These are phyloP conservation scores for Leptographium flavum DNA, from an alignment of 2,329 filamentous ascomycete genomes.

Conservation along the genomic window DNA sequence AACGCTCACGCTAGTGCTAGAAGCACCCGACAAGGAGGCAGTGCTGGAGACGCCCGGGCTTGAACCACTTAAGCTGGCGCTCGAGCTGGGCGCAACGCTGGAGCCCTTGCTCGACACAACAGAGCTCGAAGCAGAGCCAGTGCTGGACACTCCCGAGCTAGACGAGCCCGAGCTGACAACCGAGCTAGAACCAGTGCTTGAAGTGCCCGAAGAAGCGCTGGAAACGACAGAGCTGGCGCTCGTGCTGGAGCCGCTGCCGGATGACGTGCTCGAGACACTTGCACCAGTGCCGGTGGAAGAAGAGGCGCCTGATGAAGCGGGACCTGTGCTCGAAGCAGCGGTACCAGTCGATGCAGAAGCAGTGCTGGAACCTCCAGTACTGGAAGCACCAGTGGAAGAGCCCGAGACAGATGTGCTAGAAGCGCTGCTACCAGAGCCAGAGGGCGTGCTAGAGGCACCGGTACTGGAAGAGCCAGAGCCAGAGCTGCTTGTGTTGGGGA, in stretches of 20 bases:
- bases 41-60: background rate
- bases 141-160: background rate
- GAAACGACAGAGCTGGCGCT: background rate
- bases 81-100: background rate
- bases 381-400: too few relatives aligned
- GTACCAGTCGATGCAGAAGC: too few relatives aligned
- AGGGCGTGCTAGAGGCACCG: background rate
- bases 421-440: background rate
- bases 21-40: background rate
- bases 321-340: background rate
- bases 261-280: background rate
- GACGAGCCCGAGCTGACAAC: too few relatives aligned
- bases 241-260: background rate
- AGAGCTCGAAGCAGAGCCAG: background rate
- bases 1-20: background rate
- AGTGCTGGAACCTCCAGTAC: too few relatives aligned
- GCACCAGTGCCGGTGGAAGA: too few relatives aligned
- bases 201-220: background rate
- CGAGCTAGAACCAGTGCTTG: background rate
- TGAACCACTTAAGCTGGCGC: background rate
- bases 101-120: background rate
- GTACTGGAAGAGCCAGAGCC: background rate
- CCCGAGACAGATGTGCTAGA: too few relatives aligned
- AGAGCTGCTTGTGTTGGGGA: background rate
- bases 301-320: too few relatives aligned